Evolutionary conservation across 2,329 filamentous ascomycete genomes (phyloP).

Genomic region (Teratosphaeria viscida): DNA sequence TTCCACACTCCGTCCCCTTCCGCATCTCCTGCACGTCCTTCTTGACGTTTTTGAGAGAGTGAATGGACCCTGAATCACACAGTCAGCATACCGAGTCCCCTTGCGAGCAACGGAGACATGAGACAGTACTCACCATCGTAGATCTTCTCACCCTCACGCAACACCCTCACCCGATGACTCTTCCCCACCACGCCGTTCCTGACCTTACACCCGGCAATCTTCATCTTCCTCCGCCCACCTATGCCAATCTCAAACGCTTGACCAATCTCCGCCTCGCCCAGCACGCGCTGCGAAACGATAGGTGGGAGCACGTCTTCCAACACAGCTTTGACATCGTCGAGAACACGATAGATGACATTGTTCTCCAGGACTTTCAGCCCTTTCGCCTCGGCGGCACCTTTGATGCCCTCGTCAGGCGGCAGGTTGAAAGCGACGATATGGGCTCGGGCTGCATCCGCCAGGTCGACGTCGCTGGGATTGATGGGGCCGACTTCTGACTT

Average conservation of each 20-base stretch:
- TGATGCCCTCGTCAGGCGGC: slow-evolving; percentile 52
- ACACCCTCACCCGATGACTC: slow-evolving; percentile 56
- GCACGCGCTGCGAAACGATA: slow-evolving; percentile 56
- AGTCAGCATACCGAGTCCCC: neutral
- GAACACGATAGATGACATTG: slow-evolving; percentile 73
- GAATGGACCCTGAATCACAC: slow-evolving; percentile 56
- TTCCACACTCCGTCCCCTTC: slow-evolving; percentile 88
- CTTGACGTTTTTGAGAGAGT: slow-evolving; percentile 81
- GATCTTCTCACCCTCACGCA: slow-evolving; percentile 62
- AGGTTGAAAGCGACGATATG: slow-evolving; percentile 82
- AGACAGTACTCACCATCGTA: slow-evolving; percentile 63
- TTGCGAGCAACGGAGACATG: neutral
- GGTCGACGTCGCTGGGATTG: slow-evolving; percentile 78
- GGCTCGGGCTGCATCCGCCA: slow-evolving; percentile 66
- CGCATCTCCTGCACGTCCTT: slow-evolving; percentile 82
- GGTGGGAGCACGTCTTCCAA: slow-evolving; percentile 62
- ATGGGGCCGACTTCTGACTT: slow-evolving; percentile 68
- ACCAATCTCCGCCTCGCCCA: slow-evolving; percentile 78
- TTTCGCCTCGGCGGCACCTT: slow-evolving; percentile 55
- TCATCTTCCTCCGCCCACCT: slow-evolving; percentile 57
- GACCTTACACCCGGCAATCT: slow-evolving; percentile 80
- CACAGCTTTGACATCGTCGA: slow-evolving; percentile 59
- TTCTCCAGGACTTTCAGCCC: slow-evolving; percentile 73
- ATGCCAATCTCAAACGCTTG: slow-evolving; percentile 77
- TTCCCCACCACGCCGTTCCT: slow-evolving; percentile 65